These are phyloP conservation scores for Pichia sp. DNA, from an alignment of 1,139 yeast genomes.

Conservation along the genomic window DNA sequence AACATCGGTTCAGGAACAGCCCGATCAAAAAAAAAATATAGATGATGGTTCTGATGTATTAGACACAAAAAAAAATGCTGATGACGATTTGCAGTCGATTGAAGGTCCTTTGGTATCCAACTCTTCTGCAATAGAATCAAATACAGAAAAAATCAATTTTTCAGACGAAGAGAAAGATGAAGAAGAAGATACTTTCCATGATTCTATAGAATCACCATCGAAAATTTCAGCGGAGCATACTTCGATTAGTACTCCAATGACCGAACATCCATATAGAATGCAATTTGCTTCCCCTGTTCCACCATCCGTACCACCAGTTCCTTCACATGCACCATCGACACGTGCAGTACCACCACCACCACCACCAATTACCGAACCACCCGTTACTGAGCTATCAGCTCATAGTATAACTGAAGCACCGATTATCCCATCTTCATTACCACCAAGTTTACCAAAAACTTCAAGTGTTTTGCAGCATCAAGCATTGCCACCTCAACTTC, in stretches of 20 bases:
- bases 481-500: constrained; percentile 15
- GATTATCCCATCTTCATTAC: constrained; percentile 12
- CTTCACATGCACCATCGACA: constrained; percentile 4
- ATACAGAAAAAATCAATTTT: no score
- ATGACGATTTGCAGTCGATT: no score
- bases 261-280: constrained; percentile 3
- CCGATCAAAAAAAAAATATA: no score
- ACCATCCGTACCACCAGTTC: background rate
- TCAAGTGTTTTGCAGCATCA: constrained; percentile 13
- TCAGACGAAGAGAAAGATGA: constrained; percentile 16
- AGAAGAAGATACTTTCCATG: constrained; percentile 5
- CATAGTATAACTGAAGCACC: background rate
- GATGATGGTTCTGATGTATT: no score
- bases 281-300: constrained; percentile 3
- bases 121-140: no score
- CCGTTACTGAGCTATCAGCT: background rate
- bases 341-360: constrained; percentile 1
- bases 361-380: background rate
- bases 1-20: background rate
- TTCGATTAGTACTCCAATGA: background rate
- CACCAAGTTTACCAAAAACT: constrained; percentile 15
- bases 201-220: constrained; percentile 1
- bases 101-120: no score
- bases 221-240: background rate
- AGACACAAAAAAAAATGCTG: no score